Conservation (phyloP, 2,329 filamentous ascomycete genomes). For the Ceratocystis variospora region DNA sequence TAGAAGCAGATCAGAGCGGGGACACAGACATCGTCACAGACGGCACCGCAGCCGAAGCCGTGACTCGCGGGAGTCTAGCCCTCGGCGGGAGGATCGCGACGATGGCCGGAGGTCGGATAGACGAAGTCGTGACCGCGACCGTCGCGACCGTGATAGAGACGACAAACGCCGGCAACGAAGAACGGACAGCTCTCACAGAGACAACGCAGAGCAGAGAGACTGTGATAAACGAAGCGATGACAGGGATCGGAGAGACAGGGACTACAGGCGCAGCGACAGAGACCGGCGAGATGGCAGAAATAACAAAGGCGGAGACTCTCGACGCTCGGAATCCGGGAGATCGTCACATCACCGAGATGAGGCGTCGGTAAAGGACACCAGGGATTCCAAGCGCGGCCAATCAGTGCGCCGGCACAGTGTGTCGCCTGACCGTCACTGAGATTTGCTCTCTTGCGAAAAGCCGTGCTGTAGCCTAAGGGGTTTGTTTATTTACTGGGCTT, state of each 20-base stretch:
- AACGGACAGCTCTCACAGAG: not conserved
- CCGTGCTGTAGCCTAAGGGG: not conserved
- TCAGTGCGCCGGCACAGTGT: not conserved
- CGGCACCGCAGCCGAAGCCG: constrained; percentile 12
- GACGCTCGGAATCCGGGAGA: not conserved
- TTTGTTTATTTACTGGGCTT: not conserved
- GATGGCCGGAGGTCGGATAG: constrained; percentile 11
- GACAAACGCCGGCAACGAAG: constrained; percentile 4
- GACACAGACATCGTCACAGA: constrained; percentile 18
- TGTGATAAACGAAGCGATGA: not conserved
- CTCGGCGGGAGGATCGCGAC: constrained; percentile 2
- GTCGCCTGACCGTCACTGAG: not conserved
- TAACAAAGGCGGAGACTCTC: not conserved
- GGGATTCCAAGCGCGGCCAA: not conserved
- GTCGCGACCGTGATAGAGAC: constrained; percentile 5
- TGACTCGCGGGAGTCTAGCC: constrained; percentile 13
- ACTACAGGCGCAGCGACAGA: too few species aligned
- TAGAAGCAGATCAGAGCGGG: constrained; percentile 28
- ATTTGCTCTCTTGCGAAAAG: not conserved
- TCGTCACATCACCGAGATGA: not conserved
- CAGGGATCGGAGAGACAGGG: not conserved
- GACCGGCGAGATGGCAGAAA: not conserved
- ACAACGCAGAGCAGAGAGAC: not conserved
- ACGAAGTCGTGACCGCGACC: constrained; percentile 9
- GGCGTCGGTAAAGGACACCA: not conserved